These are phyloP conservation scores for Scheffersomyces quercinus DNA, from an alignment of 1,139 yeast species.

Conservation along the genomic window DNA sequence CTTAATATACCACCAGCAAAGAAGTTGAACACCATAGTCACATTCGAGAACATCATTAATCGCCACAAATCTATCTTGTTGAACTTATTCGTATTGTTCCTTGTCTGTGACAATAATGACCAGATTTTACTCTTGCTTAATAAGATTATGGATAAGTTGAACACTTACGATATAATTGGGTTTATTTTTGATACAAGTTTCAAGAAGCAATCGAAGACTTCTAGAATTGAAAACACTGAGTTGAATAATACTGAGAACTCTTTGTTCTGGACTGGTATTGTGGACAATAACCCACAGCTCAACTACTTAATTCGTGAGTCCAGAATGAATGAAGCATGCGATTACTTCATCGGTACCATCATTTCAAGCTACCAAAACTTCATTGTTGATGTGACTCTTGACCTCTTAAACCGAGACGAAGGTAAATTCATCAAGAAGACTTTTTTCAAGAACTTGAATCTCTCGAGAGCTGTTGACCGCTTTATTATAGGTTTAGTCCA, in stretches of 20 bases:
- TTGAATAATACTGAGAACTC: constrained; percentile 23
- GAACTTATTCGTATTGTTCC: constrained; percentile 30
- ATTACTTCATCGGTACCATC: constrained; percentile 22
- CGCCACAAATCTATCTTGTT: constrained; percentile 27
- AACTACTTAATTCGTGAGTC: constrained; percentile 19
- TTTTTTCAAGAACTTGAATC: constrained; percentile 23
- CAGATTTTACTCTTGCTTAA: constrained; percentile 28
- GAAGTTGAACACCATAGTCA: constrained; percentile 22
- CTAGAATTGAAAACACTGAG: constrained; percentile 8
- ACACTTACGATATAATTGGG: constrained; percentile 23
- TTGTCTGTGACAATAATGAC: constrained; percentile 36
- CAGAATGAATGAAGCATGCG: constrained; percentile 27
- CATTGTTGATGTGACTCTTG: constrained; percentile 31
- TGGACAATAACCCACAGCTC: constrained; percentile 20
- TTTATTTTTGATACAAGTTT: constrained; percentile 30
- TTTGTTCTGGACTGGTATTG: constrained; percentile 29
- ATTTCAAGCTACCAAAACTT: constrained; percentile 17
- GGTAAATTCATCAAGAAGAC: constrained; percentile 21
- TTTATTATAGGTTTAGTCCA: constrained; percentile 38
- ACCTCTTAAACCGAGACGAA: constrained; percentile 31
- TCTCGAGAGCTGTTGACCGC: constrained; percentile 18
- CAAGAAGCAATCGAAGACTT: constrained; percentile 6
- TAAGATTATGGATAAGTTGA: constrained; percentile 24
- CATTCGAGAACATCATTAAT: constrained; percentile 28
- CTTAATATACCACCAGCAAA: constrained; percentile 10